These are phyloP conservation scores for Spathaspora sp. DNA, from an alignment of 1,139 yeast species.

Conservation along the genomic window DNA sequence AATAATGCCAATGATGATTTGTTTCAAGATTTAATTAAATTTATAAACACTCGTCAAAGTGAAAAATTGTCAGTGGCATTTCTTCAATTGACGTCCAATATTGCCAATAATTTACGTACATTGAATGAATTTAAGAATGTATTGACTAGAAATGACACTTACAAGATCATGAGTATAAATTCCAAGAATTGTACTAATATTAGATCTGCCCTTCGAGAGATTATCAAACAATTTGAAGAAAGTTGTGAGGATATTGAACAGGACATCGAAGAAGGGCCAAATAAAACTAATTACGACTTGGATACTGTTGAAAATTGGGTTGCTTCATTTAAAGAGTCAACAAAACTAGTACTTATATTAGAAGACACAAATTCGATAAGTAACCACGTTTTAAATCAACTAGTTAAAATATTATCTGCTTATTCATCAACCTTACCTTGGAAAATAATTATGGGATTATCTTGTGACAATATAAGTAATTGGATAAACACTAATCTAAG, in stretches of 20 bases:
- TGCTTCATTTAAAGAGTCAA: slow-evolving; percentile 10
- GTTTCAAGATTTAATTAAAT: slow-evolving; percentile 31
- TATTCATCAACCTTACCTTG: slow-evolving; percentile 38
- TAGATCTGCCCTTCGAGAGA: slow-evolving; percentile 38
- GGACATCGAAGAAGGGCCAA: slow-evolving; percentile 11
- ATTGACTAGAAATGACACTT: slow-evolving; percentile 16
- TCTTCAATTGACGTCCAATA: slow-evolving; percentile 54
- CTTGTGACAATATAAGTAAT: slow-evolving; percentile 39
- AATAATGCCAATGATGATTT: slow-evolving; percentile 38
- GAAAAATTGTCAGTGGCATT: slow-evolving; percentile 42
- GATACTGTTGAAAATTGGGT: slow-evolving; percentile 54
- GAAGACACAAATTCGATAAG: slow-evolving; percentile 67
- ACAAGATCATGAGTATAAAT: slow-evolving; percentile 36
- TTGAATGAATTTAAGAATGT: slow-evolving; percentile 40
- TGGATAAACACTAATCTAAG: slow-evolving; percentile 40
- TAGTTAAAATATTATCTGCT: slow-evolving; percentile 47
- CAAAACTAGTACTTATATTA: slow-evolving; percentile 42
- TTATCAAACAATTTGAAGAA: slow-evolving; percentile 31
- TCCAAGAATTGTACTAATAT: slow-evolving; percentile 44
- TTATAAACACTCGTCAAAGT: slow-evolving; percentile 18
- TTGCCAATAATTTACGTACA: slow-evolving; percentile 54
- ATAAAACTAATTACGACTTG: slow-evolving; percentile 47
- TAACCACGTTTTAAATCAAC: slow-evolving; percentile 47
- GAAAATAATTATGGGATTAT: slow-evolving; percentile 52
- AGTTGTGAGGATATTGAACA: slow-evolving; percentile 8